phyloP scores from a whole-genome alignment of 805 yeast species.

The Starmerella stellata region DNA sequence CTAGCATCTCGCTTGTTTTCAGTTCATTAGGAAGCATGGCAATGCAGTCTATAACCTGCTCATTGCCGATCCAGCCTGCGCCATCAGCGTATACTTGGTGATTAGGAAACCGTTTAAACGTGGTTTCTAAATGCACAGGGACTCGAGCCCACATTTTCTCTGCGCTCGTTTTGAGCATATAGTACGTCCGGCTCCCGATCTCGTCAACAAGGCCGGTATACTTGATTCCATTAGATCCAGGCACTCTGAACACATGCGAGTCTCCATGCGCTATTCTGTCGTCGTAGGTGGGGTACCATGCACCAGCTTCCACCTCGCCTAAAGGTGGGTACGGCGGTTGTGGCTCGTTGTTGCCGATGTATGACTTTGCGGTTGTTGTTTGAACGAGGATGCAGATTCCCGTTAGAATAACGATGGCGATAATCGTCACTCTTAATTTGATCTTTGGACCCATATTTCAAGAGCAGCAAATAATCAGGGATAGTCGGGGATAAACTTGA shows the following conservation, averaged over 20 bases:
- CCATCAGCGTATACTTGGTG: slow-evolving; percentile 25
- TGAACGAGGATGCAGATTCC: too few species aligned
- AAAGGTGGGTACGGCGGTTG: too few species aligned
- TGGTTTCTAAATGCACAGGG: slow-evolving; percentile 25
- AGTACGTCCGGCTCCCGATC: slow-evolving; percentile 15
- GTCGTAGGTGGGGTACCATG: background rate
- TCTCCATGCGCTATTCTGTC: background rate
- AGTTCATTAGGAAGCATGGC: slow-evolving; percentile 16
- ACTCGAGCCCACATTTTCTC: slow-evolving; percentile 24
- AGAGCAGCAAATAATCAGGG: too few species aligned
- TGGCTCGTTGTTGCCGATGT: too few species aligned
- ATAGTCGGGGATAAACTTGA: too few species aligned
- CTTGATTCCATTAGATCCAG: background rate
- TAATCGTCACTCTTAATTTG: too few species aligned
- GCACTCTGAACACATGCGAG: background rate
- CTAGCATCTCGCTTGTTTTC: slow-evolving; percentile 12
- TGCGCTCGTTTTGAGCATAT: slow-evolving; percentile 27
- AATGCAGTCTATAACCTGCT: slow-evolving; percentile 22
- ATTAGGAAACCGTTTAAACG: slow-evolving; percentile 22
- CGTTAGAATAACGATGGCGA: too few species aligned
- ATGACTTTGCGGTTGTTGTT: too few species aligned
- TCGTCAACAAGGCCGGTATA: slow-evolving; percentile 7
- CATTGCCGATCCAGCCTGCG: slow-evolving; percentile 21
- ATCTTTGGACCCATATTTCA: too few species aligned
- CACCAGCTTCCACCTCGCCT: background rate